These are phyloP conservation scores for Rutstroemia sydowiana DNA, from an alignment of 2,329 filamentous ascomycete genomes.

Conservation along the genomic window DNA sequence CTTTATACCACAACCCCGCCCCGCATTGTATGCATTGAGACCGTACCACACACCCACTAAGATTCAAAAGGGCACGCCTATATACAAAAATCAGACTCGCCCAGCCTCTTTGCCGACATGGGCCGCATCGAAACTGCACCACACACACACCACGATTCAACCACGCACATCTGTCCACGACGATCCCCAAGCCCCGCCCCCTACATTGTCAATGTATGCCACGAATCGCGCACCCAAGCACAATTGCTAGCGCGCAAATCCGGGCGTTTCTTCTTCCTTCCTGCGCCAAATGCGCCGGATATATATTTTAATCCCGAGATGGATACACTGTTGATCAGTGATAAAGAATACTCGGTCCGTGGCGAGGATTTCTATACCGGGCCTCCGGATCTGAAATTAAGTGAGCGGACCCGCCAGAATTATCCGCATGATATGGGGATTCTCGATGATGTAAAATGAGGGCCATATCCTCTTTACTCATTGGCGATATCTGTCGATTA, in stretches of 20 bases:
- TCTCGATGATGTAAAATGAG: too few relatives aligned
- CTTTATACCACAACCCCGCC: background rate
- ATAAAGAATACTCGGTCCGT: background rate
- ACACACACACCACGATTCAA: background rate
- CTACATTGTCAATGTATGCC: background rate
- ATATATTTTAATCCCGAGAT: background rate
- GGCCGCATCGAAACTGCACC: too few relatives aligned
- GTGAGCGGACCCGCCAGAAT: too few relatives aligned
- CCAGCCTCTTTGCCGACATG: too few relatives aligned
- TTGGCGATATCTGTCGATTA: too few relatives aligned
- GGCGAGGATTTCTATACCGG: background rate
- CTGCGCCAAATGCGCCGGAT: background rate
- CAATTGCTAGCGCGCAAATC: background rate
- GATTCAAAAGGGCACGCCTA: background rate
- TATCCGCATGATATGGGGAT: too few relatives aligned
- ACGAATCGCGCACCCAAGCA: background rate
- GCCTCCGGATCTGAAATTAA: too few relatives aligned
- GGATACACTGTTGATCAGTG: background rate
- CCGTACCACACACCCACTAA: background rate
- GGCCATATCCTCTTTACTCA: too few relatives aligned
- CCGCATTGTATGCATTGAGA: background rate
- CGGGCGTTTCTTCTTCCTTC: background rate
- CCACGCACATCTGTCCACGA: background rate
- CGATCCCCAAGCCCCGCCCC: background rate
- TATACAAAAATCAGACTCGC: background rate